Evolutionary conservation across 2,329 filamentous ascomycete species (phyloP), one percentile per base, ranked within the genome.

Genomic region (Hyphodiscus sp.): DNA sequence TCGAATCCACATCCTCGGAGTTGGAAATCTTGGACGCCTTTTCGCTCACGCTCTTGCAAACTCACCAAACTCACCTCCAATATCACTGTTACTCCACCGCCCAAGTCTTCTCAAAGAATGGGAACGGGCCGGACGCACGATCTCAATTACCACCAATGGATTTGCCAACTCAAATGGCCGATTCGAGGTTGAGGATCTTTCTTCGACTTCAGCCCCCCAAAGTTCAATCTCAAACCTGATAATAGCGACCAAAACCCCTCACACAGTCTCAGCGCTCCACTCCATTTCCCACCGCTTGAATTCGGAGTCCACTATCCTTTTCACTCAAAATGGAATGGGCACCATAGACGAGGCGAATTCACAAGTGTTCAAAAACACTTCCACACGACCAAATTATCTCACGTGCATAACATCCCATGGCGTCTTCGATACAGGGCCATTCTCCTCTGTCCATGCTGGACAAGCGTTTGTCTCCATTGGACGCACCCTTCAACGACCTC

Each of bases 321-420:
- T 96, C 63, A 73, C 89, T 20, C 91, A 96, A 63, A 96, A 96
- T 63, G 92, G 92, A 46, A 87, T 96, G 82, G 91, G 88, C 30
- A 71, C 79, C 1, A 70, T 85, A 11, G 82, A 86, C 9, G 76
- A 82, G 56, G 72, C 87, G 47, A 60, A 52, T 8, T 81, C 81
- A 55, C 64, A 76, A 10, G 66, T 87, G 45, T 88, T 86, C 63
- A 77, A 81, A 0, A 73, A 85, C 55, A 72, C 75, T 0, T 64
- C 65, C 2, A 74, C 71, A 0, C 74, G 83, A 19, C 91, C 91
- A 2, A 81, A 79, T 56, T 95, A 91, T 69, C 76, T 95, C 57
- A 71, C 85, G 42, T 89, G 89, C 38, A 72, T 83, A 3, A 78
- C 75, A 2, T 80, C 76, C 7, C 81, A 84, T 54, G 81, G 81